Conservation (phyloP, 805 yeast genomes). For the Nakazawaea wyomingensis region DNA sequence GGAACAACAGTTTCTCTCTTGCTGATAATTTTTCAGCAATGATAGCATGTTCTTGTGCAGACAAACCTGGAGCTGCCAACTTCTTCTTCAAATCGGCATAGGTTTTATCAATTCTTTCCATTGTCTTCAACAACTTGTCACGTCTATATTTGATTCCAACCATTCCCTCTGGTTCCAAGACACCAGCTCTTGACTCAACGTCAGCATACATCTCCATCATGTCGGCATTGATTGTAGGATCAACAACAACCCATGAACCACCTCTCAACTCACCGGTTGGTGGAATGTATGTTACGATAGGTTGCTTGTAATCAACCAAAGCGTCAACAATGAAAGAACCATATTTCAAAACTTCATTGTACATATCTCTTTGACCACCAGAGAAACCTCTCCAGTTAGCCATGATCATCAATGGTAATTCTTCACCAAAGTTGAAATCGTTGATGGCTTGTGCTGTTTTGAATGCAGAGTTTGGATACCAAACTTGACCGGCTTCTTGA, state of each 20-base stretch:
- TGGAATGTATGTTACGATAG: constrained; percentile 94
- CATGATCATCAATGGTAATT: constrained; percentile 91
- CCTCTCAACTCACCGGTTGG: constrained; percentile 99
- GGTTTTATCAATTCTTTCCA: constrained; percentile 79
- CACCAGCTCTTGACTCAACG: constrained; percentile 93
- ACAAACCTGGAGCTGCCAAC: constrained; percentile 45
- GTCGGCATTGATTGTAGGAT: constrained; percentile 92
- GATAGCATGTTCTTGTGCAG: constrained; percentile 61
- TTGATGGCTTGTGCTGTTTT: constrained; percentile 98
- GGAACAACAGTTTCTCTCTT: constrained; percentile 76
- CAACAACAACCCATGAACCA: constrained; percentile 99
- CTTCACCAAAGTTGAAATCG: constrained; percentile 97
- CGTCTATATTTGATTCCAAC: constrained; percentile 97
- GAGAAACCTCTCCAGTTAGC: constrained; percentile 99
- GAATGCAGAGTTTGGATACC: constrained; percentile 99
- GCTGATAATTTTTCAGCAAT: constrained; percentile 61
- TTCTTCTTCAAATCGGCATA: constrained; percentile 65
- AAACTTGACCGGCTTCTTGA: constrained; percentile 98
- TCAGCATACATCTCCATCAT: constrained; percentile 99
- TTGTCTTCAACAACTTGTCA: constrained; percentile 84
- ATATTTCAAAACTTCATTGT: constrained; percentile 93
- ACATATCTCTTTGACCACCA: constrained; percentile 99
- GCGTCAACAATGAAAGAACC: constrained; percentile 98
- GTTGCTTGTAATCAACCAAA: constrained; percentile 91
- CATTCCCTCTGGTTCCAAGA: constrained; percentile 98